Percentiles rank a stretch among this genome's conserved stretches.
phyloP scores from a whole-genome alignment of 1,284 basidiomycete species.

The Ustilago hordei region DNA sequence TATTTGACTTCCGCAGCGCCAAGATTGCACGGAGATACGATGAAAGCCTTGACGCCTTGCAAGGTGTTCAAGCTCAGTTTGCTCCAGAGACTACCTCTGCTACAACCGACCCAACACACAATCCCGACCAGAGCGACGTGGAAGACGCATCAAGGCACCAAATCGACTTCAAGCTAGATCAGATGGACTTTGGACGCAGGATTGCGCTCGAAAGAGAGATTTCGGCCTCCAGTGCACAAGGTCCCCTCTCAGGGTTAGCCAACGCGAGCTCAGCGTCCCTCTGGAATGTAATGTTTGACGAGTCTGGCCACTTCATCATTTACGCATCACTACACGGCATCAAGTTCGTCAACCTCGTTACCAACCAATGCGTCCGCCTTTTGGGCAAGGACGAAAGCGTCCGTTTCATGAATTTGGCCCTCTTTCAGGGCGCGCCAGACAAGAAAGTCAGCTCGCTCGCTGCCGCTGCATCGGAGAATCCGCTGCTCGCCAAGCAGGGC shows the following conservation, averaged over 20 bases:
- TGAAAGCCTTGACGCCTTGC: conserved; percentile 88
- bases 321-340: conserved; percentile 94
- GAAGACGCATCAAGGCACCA: neutral
- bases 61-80: conserved; percentile 71
- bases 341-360: conserved; percentile 95
- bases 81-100: conserved; percentile 8
- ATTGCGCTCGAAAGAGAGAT: conserved; percentile 92
- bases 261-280: conserved; percentile 53
- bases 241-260: conserved; percentile 71
- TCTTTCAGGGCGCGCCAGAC: conserved; percentile 93
- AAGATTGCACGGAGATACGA: conserved; percentile 94
- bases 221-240: conserved; percentile 76
- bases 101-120: neutral
- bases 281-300: conserved; percentile 87
- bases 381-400: conserved; percentile 95
- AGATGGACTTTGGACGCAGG: conserved; percentile 99
- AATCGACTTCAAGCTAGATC: conserved; percentile 85
- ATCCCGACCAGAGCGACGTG: neutral
- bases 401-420: conserved; percentile 85
- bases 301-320: conserved; percentile 91
- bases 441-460: conserved; percentile 83
- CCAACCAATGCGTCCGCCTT: conserved; percentile 89
- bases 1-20: conserved; percentile 90
- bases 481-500: conserved; percentile 78
- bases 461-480: conserved; percentile 95